These are phyloP conservation scores for Colletotrichum agaves DNA, from an alignment of 2,329 filamentous ascomycete species.

Conservation along the genomic window DNA sequence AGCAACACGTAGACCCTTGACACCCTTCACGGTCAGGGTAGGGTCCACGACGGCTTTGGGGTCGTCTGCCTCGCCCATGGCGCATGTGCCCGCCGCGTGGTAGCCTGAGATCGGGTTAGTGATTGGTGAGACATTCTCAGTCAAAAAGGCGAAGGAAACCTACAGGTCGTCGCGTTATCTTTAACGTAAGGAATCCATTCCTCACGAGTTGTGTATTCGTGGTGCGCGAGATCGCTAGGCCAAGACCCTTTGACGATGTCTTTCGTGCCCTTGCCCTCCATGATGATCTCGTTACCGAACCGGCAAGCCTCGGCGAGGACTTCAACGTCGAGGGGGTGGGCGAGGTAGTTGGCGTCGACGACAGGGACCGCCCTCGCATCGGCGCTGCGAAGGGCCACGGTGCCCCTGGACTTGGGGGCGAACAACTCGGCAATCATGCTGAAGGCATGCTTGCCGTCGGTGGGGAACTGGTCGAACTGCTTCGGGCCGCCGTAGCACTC, in stretches of 20 bases:
- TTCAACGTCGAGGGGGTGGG: constrained; percentile 66
- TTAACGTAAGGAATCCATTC: constrained; percentile 68
- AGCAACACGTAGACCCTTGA: constrained; percentile 63
- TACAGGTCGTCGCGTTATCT: constrained; percentile 70
- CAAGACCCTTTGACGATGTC: constrained; percentile 69
- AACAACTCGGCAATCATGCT: constrained; percentile 69
- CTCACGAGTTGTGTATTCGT: constrained; percentile 62
- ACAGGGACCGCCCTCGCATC: constrained; percentile 63
- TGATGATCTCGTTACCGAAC: constrained; percentile 68
- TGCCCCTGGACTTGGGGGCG: constrained; percentile 65
- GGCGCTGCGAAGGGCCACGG: constrained; percentile 59
- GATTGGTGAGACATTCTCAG: background rate
- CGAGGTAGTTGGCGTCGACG: constrained; percentile 68
- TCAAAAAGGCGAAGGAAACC: constrained; percentile 41
- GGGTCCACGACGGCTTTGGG: constrained; percentile 62
- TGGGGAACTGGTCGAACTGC: constrained; percentile 64
- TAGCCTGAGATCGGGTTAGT: constrained; percentile 52
- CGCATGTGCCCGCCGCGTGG: constrained; percentile 66
- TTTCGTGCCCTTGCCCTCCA: constrained; percentile 66
- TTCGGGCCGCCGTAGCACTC: constrained; percentile 71
- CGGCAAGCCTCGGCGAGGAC: constrained; percentile 68
- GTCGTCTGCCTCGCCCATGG: constrained; percentile 59
- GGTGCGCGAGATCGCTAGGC: constrained; percentile 63
- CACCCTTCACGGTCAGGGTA: constrained; percentile 62
- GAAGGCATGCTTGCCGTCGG: constrained; percentile 65